Evolutionary conservation across 257 asterid species (phyloP).

Genomic region (Phtheirospermum japonicum): DNA sequence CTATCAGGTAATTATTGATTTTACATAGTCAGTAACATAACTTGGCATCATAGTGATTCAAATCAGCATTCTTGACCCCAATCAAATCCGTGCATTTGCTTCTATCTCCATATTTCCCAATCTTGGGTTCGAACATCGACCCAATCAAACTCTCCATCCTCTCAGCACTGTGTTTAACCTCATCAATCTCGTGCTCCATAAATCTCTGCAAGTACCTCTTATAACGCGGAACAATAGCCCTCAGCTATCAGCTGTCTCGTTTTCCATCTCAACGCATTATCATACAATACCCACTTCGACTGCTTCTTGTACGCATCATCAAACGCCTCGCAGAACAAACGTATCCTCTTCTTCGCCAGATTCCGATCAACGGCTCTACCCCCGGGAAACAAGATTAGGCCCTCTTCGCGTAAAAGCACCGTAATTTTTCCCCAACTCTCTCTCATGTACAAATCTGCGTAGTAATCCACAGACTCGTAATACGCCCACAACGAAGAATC

Average conservation of each 20-base stretch:
- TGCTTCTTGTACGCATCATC: constrained; percentile 59
- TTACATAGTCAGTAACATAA: constrained; percentile 23
- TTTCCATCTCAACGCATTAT: constrained; percentile 53
- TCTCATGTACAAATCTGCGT: constrained; percentile 45
- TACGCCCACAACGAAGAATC: constrained; percentile 50
- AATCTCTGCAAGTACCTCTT: constrained; percentile 50
- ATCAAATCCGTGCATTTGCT: constrained; percentile 52
- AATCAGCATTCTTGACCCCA: constrained; percentile 31
- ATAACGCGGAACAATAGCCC: constrained; percentile 53
- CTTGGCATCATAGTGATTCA: constrained; percentile 25
- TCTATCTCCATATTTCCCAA: constrained; percentile 37
- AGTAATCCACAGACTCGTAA: constrained; percentile 51
- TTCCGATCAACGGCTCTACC: constrained; percentile 70
- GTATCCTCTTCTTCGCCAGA: constrained; percentile 52
- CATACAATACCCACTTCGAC: constrained; percentile 53
- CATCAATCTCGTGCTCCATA: constrained; percentile 35
- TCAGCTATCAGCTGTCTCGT: constrained; percentile 42
- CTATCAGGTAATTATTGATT: too few species aligned
- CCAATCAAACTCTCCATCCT: constrained; percentile 47
- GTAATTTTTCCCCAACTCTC: constrained; percentile 76
- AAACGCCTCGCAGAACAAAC: constrained; percentile 53
- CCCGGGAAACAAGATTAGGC: constrained; percentile 60
- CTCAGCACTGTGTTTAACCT: constrained; percentile 38
- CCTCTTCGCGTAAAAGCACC: constrained; percentile 52
- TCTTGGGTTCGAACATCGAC: constrained; percentile 50